These are phyloP conservation scores for Tuber microsphaerosporum DNA, from an alignment of 495 filamentous ascomycete genomes.

Conservation along the genomic window DNA sequence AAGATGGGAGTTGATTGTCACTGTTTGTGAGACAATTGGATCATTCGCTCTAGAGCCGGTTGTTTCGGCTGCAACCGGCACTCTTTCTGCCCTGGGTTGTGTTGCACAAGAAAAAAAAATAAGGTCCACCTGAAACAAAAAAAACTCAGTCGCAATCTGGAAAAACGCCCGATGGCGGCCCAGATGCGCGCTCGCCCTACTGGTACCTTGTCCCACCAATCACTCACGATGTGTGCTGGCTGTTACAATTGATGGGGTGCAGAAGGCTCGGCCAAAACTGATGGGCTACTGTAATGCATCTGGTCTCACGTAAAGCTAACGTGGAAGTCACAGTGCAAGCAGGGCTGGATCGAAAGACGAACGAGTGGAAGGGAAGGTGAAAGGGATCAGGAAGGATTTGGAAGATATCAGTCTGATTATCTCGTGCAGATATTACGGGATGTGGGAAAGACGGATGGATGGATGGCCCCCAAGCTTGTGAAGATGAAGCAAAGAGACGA, in stretches of 20 bases:
- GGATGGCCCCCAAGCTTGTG: conserved; percentile 11
- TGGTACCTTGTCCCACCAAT: conserved; percentile 25
- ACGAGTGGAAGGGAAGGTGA: not conserved
- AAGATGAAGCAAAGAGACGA: conserved; percentile 15
- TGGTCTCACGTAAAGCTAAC: not conserved
- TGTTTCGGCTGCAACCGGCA: conserved; percentile 1
- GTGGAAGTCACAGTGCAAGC: not conserved
- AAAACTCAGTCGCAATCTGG: conserved; percentile 25
- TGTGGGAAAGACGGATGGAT: not conserved
- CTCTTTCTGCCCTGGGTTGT: not conserved
- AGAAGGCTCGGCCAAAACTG: not conserved
- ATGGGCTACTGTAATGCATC: not conserved
- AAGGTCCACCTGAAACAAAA: conserved; percentile 2
- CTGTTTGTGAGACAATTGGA: not conserved
- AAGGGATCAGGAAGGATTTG: conserved; percentile 3
- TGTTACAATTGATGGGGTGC: not conserved
- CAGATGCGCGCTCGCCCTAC: conserved; percentile 15
- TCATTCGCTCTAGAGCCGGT: not conserved
- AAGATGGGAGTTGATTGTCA: not conserved
- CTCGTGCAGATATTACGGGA: not conserved
- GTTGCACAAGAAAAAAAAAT: conserved; percentile 1
- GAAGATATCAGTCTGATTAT: not conserved
- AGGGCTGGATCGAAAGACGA: not conserved
- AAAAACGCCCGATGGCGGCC: conserved; percentile 29
- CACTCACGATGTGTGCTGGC: conserved; percentile 2